These are phyloP conservation scores for Thielaviopsis euricoi DNA, from an alignment of 2,329 filamentous ascomycete genomes.

Conservation along the genomic window DNA sequence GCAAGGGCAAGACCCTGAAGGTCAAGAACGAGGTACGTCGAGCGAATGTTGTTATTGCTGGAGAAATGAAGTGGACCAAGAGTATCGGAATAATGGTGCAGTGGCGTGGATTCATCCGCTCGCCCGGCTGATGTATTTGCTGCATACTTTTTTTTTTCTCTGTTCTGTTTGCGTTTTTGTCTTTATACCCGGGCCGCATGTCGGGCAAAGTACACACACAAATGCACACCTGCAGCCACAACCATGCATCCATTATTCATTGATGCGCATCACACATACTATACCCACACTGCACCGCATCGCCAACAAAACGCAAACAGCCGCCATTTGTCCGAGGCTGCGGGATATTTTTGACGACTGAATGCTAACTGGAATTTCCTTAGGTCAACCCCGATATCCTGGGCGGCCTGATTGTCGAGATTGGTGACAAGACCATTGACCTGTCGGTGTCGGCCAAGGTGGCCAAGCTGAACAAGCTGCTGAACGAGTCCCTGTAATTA, in stretches of 20 bases:
- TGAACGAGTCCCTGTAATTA: slow-evolving; percentile 87
- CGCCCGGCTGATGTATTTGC: background rate
- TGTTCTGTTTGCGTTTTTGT: too few species aligned
- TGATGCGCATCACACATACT: background rate
- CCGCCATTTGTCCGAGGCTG: background rate
- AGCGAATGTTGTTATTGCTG: background rate
- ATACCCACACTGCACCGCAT: too few species aligned
- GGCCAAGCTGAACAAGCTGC: slow-evolving; percentile 98
- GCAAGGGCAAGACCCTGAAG: slow-evolving; percentile 94
- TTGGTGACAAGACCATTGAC: slow-evolving; percentile 96
- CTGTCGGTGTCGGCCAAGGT: slow-evolving; percentile 90
- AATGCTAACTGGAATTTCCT: background rate
- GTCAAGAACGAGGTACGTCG: slow-evolving; percentile 65
- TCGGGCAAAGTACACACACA: background rate
- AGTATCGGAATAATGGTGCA: background rate
- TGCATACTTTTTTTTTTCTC: background rate
- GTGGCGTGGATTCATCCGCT: background rate
- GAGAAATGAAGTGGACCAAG: background rate
- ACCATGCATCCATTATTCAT: background rate
- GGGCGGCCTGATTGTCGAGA: slow-evolving; percentile 86
- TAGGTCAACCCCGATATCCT: slow-evolving; percentile 89
- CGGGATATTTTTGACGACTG: slow-evolving; percentile 11
- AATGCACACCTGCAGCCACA: background rate
- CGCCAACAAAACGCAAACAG: background rate
- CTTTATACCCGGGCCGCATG: background rate